Evolutionary conservation across 1,284 basidiomycete species (phyloP), one percentile per base, ranked within the genome.

Genomic region (Ustilago loliicola): DNA sequence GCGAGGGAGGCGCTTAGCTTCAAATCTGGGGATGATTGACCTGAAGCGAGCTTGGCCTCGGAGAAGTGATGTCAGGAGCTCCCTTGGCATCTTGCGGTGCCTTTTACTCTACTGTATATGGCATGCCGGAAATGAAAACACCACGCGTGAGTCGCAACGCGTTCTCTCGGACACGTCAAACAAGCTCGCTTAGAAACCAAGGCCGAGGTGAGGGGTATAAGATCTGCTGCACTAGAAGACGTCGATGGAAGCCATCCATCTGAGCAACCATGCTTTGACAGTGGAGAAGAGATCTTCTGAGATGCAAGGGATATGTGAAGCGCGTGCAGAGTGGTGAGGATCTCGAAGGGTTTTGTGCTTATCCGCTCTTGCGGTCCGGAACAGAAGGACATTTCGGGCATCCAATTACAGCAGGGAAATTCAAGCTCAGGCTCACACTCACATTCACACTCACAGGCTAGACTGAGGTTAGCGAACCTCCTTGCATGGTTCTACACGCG

Each of bases 61-160:
- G 66, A 38, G 55, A 68, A 30, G 66, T 55, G 42, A 58, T 69
- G 66, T 59, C 66, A 69, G 65, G 65, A 17, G 65, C 4, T 34
- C 36, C 36, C 36, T 38, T 38, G 36, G 36, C 36, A 38, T 50
- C 38, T 21, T 7, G 25, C 27, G 61, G 45, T 55, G n/a, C n/a
- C 57, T 32, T 11, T 52, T 38, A 3, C 3, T 8, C 29, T 21
- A 3, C 3, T 8, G n/a, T 21, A 23, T 21, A 21, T 23, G 45
- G 19, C n/a, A 47, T 47, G 45, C 45, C 45, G 19, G 8, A 21
- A n/a, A 47, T 13, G 23, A 47, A n/a, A 47, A 47, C 45, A 47
- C 45, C 45, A 47, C 45, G n/a, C 45, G 45, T 47, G 36, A 38
- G 36, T 38, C 13, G 36, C 36, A 38, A 38, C 36, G 36, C 36